Percentiles rank a stretch among this genome's conserved stretches.
Conservation (phyloP, 2,329 filamentous ascomycete species). For the Curvularia verruculosa region DNA sequence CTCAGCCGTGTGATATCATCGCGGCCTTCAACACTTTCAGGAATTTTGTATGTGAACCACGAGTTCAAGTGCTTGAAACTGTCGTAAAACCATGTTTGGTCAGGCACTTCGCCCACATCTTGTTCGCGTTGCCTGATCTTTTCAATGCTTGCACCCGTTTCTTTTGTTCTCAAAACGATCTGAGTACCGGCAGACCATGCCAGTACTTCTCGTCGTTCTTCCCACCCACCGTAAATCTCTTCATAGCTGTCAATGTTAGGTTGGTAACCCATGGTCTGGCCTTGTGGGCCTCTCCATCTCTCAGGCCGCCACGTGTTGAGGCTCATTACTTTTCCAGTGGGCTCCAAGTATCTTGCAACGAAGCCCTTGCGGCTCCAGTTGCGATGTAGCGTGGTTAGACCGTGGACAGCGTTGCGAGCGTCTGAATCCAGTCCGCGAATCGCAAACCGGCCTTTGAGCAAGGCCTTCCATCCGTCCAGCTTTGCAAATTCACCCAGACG, state of each 20-base stretch:
- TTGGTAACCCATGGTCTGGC: conserved; percentile 64
- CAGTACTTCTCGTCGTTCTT: conserved; percentile 61
- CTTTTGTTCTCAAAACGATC: conserved; percentile 58
- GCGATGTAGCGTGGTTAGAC: conserved; percentile 61
- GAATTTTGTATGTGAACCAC: conserved; percentile 61
- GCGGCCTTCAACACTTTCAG: conserved; percentile 57
- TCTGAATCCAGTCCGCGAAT: conserved; percentile 33
- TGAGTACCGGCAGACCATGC: conserved; percentile 67
- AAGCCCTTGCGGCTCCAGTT: conserved; percentile 64
- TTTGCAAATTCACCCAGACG: conserved; percentile 34
- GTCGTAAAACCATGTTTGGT: conserved; percentile 38
- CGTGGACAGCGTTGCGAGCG: conserved; percentile 53
- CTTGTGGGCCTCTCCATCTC: conserved; percentile 51
- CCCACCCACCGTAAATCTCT: conserved; percentile 48
- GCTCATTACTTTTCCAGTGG: conserved; percentile 44
- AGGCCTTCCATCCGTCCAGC: conserved; percentile 44
- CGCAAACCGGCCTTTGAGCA: conserved; percentile 40
- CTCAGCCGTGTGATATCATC: conserved; percentile 67
- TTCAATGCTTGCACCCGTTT: conserved; percentile 44
- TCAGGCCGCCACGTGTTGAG: conserved; percentile 43
- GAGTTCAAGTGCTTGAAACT: conserved; percentile 42
- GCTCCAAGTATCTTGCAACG: conserved; percentile 60
- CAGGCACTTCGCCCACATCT: conserved; percentile 10
- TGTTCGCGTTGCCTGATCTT: conserved; percentile 31
- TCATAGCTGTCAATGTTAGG: conserved; percentile 66